Evolutionary conservation across 768 basidiomycete species (phyloP).

Genomic region (Xerocomellus dryophilus): DNA sequence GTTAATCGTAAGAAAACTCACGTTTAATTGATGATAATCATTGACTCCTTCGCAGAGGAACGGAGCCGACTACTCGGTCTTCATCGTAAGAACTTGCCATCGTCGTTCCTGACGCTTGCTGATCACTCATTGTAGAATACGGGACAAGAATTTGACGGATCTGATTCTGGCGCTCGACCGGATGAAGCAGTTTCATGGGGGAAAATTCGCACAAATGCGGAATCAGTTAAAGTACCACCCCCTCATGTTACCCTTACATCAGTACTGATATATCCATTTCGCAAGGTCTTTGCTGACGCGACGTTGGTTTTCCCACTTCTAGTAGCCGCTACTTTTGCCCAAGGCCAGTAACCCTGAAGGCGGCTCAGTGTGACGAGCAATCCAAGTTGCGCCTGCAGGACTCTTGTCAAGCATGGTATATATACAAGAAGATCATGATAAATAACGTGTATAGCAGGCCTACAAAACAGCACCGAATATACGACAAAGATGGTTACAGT

Average conservation of each 20-base stretch:
- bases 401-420: background rate
- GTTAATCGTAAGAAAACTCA: conserved; percentile 71
- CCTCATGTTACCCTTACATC: background rate
- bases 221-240: conserved; percentile 69
- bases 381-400: background rate
- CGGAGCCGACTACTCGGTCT: conserved; percentile 96
- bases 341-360: conserved; percentile 27
- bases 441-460: conserved; percentile 11
- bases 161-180: conserved; percentile 93
- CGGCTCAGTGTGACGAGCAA: background rate
- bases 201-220: conserved; percentile 85
- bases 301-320: conserved; percentile 94
- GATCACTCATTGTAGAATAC: conserved; percentile 63
- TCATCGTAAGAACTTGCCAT: conserved; percentile 58
- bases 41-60: conserved; percentile 62
- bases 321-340: conserved; percentile 91
- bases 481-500: background rate
- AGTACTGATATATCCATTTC: conserved; percentile 2
- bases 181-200: conserved; percentile 99
- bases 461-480: background rate
- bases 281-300: conserved; percentile 87
- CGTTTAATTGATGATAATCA: background rate
- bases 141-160: conserved; percentile 98
- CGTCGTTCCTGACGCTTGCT: background rate
- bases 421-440: conserved; percentile 4